Evolutionary conservation across 768 basidiomycete genomes (phyloP).

Genomic region (Lanmaoa rubissima): DNA sequence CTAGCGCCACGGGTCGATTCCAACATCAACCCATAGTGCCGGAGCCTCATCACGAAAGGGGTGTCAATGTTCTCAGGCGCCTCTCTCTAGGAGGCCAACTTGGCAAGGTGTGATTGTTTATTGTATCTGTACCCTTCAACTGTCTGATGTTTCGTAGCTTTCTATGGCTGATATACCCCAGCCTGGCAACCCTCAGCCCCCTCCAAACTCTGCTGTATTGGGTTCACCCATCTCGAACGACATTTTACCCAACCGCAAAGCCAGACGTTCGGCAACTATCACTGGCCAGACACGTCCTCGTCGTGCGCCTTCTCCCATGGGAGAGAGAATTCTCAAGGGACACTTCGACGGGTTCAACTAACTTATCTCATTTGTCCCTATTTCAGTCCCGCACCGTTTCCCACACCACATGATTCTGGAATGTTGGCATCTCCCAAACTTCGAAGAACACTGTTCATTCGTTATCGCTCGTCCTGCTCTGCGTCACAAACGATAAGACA

Average conservation of each 20-base stretch:
- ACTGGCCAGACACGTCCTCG: conserved; percentile 47
- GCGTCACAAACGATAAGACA: conserved; percentile 1
- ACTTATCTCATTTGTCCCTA: conserved; percentile 16
- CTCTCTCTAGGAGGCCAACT: conserved; percentile 68
- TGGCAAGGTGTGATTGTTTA: conserved; percentile 46
- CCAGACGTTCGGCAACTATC: conserved; percentile 62
- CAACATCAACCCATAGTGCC: conserved; percentile 43
- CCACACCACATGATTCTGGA: conserved; percentile 7
- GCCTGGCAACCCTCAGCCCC: conserved; percentile 39
- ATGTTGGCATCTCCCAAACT: not conserved
- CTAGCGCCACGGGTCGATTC: conserved; percentile 58
- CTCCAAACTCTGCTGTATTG: conserved; percentile 52
- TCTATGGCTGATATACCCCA: conserved; percentile 19
- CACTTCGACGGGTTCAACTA: conserved; percentile 90
- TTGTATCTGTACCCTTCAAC: not conserved
- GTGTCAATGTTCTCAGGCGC: conserved; percentile 67
- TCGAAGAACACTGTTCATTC: conserved; percentile 3
- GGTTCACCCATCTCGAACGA: conserved; percentile 15
- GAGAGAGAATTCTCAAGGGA: conserved; percentile 86
- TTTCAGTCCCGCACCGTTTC: not conserved
- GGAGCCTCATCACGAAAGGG: conserved; percentile 58
- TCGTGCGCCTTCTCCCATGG: conserved; percentile 84
- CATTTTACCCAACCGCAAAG: conserved; percentile 30
- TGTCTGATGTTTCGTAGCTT: conserved; percentile 8
- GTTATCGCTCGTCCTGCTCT: not conserved